phyloP scores from a whole-genome alignment of 176 grass and related monocot species.

The Avena eriantha region DNA sequence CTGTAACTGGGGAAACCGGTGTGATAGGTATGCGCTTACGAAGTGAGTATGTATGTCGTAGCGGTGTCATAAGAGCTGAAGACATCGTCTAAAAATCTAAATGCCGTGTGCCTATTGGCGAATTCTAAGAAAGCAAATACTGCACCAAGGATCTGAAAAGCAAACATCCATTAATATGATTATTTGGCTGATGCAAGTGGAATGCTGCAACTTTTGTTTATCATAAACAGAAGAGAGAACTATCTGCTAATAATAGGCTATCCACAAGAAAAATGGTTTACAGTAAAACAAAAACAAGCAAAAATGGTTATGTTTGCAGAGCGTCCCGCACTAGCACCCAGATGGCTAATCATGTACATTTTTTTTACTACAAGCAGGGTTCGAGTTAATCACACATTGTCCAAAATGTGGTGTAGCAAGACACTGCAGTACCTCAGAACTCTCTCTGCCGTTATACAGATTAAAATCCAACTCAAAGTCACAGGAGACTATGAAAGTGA shows the following conservation, averaged over 20 bases:
- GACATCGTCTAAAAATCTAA: background rate
- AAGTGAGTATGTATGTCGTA: background rate
- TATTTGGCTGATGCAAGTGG: background rate
- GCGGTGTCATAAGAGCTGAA: background rate
- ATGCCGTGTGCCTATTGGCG: background rate
- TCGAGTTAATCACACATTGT: no score
- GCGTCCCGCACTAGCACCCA: background rate
- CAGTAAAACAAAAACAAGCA: background rate
- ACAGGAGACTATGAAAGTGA: background rate
- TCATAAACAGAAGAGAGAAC: background rate
- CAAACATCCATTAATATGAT: background rate
- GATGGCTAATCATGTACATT: no score
- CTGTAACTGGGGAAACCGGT: background rate
- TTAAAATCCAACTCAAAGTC: background rate
- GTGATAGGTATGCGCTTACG: background rate
- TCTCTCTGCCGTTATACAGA: background rate
- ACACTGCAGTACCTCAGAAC: background rate
- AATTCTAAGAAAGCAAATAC: background rate
- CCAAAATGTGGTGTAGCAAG: background rate
- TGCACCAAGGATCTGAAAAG: background rate
- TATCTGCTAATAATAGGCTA: background rate
- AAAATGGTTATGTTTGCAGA: background rate
- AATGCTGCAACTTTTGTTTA: conserved; percentile 3
- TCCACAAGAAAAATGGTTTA: background rate
- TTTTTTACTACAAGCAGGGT: no score